Evolutionary conservation across 805 yeast species (phyloP).

Genomic region (Hanseniaspora nectarophila): DNA sequence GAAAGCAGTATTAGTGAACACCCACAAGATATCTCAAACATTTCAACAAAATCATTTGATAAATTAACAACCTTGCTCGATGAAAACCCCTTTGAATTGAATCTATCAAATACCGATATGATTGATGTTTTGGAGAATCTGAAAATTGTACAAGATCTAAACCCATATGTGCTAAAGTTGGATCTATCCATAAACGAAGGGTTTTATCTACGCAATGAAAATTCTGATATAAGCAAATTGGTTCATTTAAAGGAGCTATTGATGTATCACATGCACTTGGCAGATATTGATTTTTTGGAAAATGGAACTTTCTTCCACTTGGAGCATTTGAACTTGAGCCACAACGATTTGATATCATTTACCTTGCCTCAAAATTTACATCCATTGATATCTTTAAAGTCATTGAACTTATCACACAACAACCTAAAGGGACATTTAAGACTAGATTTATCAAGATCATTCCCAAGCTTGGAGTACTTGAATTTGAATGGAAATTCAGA

Average conservation of each 20-base stretch:
- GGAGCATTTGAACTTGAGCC: slow-evolving; percentile 5
- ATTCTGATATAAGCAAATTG: not conserved
- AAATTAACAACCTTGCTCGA: not conserved
- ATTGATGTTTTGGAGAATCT: slow-evolving; percentile 7
- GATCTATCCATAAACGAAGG: slow-evolving; percentile 4
- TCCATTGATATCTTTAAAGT: slow-evolving; percentile 4
- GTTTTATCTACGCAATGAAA: not conserved
- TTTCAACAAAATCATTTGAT: slow-evolving; percentile 1
- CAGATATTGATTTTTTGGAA: not conserved
- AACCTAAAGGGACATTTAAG: not conserved
- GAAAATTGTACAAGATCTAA: slow-evolving; percentile 1
- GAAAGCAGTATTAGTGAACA: not conserved
- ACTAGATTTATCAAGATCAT: not conserved
- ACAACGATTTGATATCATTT: slow-evolving; percentile 4
- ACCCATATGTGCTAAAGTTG: slow-evolving; percentile 11
- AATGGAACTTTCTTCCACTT: slow-evolving; percentile 7
- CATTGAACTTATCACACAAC: slow-evolving; percentile 9
- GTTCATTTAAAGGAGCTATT: slow-evolving; percentile 2
- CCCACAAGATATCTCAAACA: not conserved
- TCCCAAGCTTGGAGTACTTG: not conserved
- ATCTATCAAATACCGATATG: not conserved
- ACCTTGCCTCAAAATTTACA: not conserved
- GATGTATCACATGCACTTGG: slow-evolving; percentile 8
- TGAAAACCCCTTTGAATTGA: slow-evolving; percentile 1
- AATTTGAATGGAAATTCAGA: not conserved